phyloP scores from a whole-genome alignment of 1,284 basidiomycete species.

The Sanguinoderma infundibulare region DNA sequence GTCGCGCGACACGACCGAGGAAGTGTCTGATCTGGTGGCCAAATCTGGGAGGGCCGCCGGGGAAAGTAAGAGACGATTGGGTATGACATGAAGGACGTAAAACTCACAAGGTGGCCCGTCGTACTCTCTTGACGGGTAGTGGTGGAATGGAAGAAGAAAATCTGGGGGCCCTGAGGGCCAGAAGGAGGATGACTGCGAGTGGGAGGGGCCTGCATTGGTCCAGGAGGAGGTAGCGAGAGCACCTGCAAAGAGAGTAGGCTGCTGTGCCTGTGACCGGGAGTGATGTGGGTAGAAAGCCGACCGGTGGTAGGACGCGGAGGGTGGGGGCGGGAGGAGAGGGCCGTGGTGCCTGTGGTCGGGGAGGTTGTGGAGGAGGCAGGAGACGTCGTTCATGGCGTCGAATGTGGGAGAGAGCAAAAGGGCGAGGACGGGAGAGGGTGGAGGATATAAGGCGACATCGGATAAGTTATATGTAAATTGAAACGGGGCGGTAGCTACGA shows the following conservation, averaged over 20 bases:
- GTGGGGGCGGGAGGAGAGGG: conserved; percentile 9
- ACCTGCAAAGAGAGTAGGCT: conserved; percentile 27
- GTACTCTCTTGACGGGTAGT: conserved; percentile 14
- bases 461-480: conserved; percentile 22
- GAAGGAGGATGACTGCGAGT: conserved; percentile 7
- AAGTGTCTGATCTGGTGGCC: conserved; percentile 48
- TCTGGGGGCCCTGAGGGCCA: conserved; percentile 28
- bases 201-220: conserved; percentile 22
- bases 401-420: conserved; percentile 12
- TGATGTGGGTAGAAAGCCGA: conserved; percentile 9
- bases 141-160: conserved; percentile 30
- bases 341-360: conserved; percentile 10
- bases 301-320: conserved; percentile 5
- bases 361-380: conserved; percentile 23
- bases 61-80: conserved; percentile 5
- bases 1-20: conserved; percentile 30
- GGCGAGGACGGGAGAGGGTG: conserved; percentile 4
- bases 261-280: conserved; percentile 18
- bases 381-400: conserved; percentile 19
- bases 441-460: conserved; percentile 17
- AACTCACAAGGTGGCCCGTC: conserved; percentile 23
- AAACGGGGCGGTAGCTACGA: conserved; percentile 25
- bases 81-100: conserved; percentile 8
- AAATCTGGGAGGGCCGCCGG: conserved; percentile 32
- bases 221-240: conserved; percentile 22